Evolutionary conservation across 129 eudicot genomes (phyloP).

Genomic region (Helichrysum umbraculigerum): DNA sequence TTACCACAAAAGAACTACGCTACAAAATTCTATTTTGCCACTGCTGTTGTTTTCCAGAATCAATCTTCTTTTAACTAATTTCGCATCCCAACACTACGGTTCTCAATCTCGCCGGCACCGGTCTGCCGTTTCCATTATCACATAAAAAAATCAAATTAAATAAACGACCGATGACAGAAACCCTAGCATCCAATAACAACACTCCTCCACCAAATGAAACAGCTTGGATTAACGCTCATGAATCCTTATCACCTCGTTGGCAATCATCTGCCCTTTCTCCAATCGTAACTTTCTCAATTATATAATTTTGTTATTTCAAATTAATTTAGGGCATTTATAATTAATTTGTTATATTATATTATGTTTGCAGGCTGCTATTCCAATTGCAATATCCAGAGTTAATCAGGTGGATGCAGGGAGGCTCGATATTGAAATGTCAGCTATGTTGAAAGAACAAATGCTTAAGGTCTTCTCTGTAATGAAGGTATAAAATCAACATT

Average conservation of each 20-base stretch:
- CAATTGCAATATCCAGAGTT: slow-evolving; percentile 87
- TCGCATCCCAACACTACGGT: slow-evolving; percentile 17
- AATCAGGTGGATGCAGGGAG: slow-evolving; percentile 96
- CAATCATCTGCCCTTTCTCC: slow-evolving; percentile 46
- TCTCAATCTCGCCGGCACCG: slow-evolving; percentile 21
- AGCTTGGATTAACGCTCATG: slow-evolving; percentile 45
- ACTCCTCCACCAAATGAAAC: slow-evolving; percentile 29
- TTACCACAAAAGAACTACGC: too few relatives aligned
- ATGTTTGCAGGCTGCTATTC: slow-evolving; percentile 56
- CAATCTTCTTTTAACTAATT: not conserved
- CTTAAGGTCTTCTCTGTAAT: slow-evolving; percentile 79
- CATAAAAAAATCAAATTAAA: not conserved
- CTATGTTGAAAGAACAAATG: slow-evolving; percentile 95
- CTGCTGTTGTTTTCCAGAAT: not conserved
- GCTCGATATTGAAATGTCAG: slow-evolving; percentile 94
- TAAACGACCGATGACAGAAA: slow-evolving; percentile 1
- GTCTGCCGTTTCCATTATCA: not conserved
- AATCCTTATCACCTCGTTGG: slow-evolving; percentile 60
- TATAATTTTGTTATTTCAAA: not conserved
- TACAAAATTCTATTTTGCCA: not conserved
- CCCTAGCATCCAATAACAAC: not conserved
- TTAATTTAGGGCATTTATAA: slow-evolving; percentile 11
- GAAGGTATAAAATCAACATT: slow-evolving; percentile 56
- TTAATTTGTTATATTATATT: not conserved
- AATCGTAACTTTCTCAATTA: slow-evolving; percentile 35